These are phyloP conservation scores for Epichloe brachyelytri DNA, from an alignment of 2,329 filamentous ascomycete species.

Conservation along the genomic window DNA sequence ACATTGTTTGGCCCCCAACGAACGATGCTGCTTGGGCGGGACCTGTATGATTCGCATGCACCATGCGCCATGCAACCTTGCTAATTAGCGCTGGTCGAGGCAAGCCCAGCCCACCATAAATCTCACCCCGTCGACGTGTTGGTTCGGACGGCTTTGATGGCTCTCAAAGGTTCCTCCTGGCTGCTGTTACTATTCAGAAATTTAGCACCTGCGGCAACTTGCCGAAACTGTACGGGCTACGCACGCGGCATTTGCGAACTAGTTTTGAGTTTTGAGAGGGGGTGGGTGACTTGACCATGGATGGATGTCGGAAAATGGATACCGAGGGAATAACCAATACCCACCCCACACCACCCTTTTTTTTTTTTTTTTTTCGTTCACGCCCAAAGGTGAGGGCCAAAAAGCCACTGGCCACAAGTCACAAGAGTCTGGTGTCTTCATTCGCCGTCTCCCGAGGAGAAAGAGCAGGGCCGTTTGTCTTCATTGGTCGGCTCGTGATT, in stretches of 20 bases:
- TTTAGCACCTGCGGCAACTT: neutral
- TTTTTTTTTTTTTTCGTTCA: neutral
- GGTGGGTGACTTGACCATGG: too few species aligned
- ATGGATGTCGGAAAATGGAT: too few species aligned
- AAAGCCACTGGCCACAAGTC: neutral
- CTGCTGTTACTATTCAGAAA: neutral
- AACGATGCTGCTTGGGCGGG: neutral
- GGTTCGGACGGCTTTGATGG: neutral
- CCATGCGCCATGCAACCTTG: slow-evolving; percentile 3
- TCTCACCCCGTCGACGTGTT: neutral
- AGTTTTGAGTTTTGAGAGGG: too few species aligned
- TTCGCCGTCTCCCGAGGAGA: neutral
- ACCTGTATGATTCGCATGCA: slow-evolving; percentile 1
- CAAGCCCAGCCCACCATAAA: neutral
- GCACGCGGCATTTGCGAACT: too few species aligned
- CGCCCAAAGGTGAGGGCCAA: neutral
- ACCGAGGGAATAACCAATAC: too few species aligned
- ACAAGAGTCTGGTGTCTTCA: neutral
- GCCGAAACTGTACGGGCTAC: neutral
- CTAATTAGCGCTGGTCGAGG: neutral
- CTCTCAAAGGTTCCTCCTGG: neutral
- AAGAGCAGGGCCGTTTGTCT: neutral
- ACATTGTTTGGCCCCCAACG: slow-evolving; percentile 3
- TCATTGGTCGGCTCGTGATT: slow-evolving; percentile 2
- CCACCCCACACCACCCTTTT: neutral